Conservation (phyloP, 768 basidiomycete species). For the Guyanaporus albipodus region DNA sequence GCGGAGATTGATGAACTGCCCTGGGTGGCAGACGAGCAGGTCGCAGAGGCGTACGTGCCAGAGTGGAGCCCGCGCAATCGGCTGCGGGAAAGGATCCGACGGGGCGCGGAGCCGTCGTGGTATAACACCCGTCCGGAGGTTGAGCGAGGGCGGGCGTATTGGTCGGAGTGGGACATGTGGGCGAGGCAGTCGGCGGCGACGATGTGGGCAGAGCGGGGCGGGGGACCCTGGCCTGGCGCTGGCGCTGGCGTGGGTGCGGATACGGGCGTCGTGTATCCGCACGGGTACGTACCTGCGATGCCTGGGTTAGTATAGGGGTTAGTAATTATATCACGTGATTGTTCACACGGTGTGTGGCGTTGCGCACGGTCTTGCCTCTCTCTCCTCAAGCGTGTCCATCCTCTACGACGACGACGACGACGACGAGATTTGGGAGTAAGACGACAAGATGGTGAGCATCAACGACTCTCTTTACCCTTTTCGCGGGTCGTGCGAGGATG, state of each 20-base stretch:
- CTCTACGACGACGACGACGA: too few relatives aligned
- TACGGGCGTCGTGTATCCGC: constrained; percentile 16
- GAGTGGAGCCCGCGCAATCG: constrained; percentile 23
- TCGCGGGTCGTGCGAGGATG: too few relatives aligned
- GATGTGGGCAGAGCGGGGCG: constrained; percentile 3
- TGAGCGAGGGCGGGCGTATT: constrained; percentile 1
- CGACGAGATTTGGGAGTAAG: too few relatives aligned
- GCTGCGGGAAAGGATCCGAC: constrained; percentile 8
- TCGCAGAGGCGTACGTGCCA: constrained; percentile 44
- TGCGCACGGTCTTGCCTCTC: too few relatives aligned
- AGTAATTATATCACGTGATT: too few relatives aligned
- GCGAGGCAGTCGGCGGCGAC: constrained; percentile 20
- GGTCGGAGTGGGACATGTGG: constrained; percentile 24
- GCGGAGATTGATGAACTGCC: constrained; percentile 38
- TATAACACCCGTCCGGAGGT: constrained; percentile 19
- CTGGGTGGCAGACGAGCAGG: constrained; percentile 40
- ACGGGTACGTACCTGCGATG: constrained; percentile 20
- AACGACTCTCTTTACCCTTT: too few relatives aligned
- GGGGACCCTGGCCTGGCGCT: background rate
- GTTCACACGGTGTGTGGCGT: too few relatives aligned
- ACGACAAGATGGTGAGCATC: constrained; percentile 46
- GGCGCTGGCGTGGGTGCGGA: background rate
- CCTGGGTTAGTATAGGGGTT: constrained; percentile 16
- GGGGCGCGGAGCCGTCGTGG: constrained; percentile 27
- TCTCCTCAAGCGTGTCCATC: too few relatives aligned